Percentiles rank a stretch among this genome's conserved stretches.
Evolutionary conservation across 441 rosid species (phyloP).

Genomic region (Manihot esculenta): DNA sequence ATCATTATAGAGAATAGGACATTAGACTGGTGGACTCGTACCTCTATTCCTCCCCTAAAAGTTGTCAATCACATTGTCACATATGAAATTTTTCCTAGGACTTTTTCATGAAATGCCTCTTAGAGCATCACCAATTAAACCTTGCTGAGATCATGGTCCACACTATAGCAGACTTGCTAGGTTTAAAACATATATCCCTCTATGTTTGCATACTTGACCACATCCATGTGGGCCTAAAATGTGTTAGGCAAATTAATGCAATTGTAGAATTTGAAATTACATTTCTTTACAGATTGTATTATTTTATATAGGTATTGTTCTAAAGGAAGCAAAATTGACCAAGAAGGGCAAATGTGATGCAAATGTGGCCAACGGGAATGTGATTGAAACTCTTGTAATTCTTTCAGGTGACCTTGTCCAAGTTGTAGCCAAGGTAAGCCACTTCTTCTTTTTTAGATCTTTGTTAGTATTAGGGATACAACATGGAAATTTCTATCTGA

Average conservation of each 20-base stretch:
- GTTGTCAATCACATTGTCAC: too few relatives aligned
- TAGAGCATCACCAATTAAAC: too few relatives aligned
- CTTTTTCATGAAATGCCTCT: too few relatives aligned
- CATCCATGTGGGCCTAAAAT: background rate
- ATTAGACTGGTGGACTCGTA: too few relatives aligned
- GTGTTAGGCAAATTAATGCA: background rate
- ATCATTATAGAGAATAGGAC: too few relatives aligned
- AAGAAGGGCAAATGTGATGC: slow-evolving; percentile 61
- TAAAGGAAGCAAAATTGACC: slow-evolving; percentile 73
- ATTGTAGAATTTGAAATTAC: background rate
- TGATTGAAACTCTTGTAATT: slow-evolving; percentile 73
- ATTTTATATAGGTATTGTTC: slow-evolving; percentile 55
- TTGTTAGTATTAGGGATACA: slow-evolving; percentile 10
- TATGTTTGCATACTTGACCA: too few relatives aligned
- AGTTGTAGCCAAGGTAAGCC: slow-evolving; percentile 66
- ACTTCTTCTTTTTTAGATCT: slow-evolving; percentile 13
- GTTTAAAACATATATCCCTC: too few relatives aligned
- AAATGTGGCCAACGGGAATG: slow-evolving; percentile 49
- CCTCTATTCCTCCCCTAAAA: too few relatives aligned
- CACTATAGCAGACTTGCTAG: too few relatives aligned
- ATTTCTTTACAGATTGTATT: slow-evolving; percentile 14
- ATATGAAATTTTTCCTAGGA: too few relatives aligned
- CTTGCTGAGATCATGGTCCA: too few relatives aligned
- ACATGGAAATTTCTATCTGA: slow-evolving; percentile 16
- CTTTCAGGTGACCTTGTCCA: slow-evolving; percentile 71